Conservation (phyloP, 2,329 filamentous ascomycete species). For the Massarina eburnea region DNA sequence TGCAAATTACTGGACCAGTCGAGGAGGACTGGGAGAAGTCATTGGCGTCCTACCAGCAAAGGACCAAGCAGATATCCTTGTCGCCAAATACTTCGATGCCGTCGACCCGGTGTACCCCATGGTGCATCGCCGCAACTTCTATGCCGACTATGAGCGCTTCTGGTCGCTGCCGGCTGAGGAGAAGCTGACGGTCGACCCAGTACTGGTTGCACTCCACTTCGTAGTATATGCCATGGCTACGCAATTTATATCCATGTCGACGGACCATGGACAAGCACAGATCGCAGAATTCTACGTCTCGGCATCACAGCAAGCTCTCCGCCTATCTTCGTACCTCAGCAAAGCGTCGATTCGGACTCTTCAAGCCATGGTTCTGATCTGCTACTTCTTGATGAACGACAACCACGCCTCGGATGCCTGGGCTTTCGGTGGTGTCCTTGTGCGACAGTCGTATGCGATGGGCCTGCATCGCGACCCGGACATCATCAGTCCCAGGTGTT, state of each 20-base stretch:
- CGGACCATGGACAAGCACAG: conserved; percentile 66
- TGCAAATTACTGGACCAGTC: conserved; percentile 82
- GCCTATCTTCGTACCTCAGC: conserved; percentile 76
- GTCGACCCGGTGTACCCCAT: conserved; percentile 83
- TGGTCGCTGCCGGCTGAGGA: conserved; percentile 65
- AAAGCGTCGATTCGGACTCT: conserved; percentile 72
- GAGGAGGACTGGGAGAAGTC: conserved; percentile 73
- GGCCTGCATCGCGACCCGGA: conserved; percentile 78
- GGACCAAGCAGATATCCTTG: conserved; percentile 71
- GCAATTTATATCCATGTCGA: conserved; percentile 67
- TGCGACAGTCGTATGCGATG: conserved; percentile 80
- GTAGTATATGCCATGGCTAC: conserved; percentile 77
- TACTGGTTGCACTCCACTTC: conserved; percentile 72
- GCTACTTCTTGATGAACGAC: conserved; percentile 83
- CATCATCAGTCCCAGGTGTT: conserved; percentile 66
- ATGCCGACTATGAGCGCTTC: conserved; percentile 76
- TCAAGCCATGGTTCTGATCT: conserved; percentile 79
- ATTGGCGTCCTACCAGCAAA: conserved; percentile 75
- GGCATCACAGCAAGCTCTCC: conserved; percentile 74
- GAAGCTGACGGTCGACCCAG: conserved; percentile 64
- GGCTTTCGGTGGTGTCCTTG: conserved; percentile 76
- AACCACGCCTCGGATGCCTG: conserved; percentile 82
- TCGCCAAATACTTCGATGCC: conserved; percentile 56
- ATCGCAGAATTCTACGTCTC: conserved; percentile 82
- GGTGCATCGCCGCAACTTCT: conserved; percentile 74